Base-by-base conservation (phyloP, 208 protist genomes). In the Leishmania lainsoni region DNA sequence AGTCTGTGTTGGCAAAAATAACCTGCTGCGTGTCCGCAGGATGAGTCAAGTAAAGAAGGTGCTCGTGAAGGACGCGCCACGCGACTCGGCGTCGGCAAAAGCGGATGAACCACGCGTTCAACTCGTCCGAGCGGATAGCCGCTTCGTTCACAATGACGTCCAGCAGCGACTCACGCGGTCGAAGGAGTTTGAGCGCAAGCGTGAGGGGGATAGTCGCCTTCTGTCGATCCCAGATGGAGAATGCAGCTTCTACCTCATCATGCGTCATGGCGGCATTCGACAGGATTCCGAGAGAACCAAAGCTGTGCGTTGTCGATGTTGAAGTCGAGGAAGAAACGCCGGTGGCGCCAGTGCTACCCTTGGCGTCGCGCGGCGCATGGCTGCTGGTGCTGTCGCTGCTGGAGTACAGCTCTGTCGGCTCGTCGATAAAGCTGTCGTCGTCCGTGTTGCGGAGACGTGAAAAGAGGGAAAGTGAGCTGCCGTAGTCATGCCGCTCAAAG, bases 31-130 rank as follows among this genome's bases (percentile, higher is more conserved):
- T 86, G 12, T 83, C 80, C 20, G 48, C 70, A 0, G 94, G 92
- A 29, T 73, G 72, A 5, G 87, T 86, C 10, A 94, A 76, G 79
- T 95, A 83, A 52, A 97, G 85, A 54, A 97, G 83, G 83, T 97
- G 92, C 68, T 95, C 94, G 77, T 97, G 94, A 65, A 96, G 84
- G 48, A 96, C 90, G 45, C 94, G 92, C 93, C 94, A 97, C 45
- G 90, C 90, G 5, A 96, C 92, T 51, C 92, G 92, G 9, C 87
- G 90, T 20, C 89, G 86, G 76, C 92, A 97, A 86, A 96, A 97
- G 76, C 84, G 86, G 26, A 86, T 91, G 39, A 97, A 84, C 93
- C 94, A 97, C 42, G 74, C 75, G 78, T 97, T 97, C 32, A 95
- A 74, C 52, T 84, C 77, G 35, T 83, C 85, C 4, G 90, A 95